phyloP scores from a whole-genome alignment of 495 filamentous ascomycete genomes.

The Apiosordaria backusii region DNA sequence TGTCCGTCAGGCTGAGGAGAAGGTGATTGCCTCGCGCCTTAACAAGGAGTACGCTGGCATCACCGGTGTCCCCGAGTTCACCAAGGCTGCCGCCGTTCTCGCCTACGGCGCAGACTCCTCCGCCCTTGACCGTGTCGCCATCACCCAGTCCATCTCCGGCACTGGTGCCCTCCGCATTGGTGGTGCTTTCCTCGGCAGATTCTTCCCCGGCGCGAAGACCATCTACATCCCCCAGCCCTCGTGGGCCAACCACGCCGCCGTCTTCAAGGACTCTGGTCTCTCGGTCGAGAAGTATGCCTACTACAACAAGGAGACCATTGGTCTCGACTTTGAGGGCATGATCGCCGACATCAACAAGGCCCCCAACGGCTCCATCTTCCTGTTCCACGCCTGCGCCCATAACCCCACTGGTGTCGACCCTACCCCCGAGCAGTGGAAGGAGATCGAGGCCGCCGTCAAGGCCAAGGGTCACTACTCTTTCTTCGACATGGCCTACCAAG shows the following conservation, averaged over 20 bases:
- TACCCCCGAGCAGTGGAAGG: conserved; percentile 85
- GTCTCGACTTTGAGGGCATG: conserved; percentile 94
- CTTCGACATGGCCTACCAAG: conserved; percentile 99
- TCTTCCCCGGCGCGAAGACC: conserved; percentile 85
- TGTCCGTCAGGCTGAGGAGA: conserved; percentile 82
- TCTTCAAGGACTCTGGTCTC: conserved; percentile 90
- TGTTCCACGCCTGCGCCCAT: conserved; percentile 96
- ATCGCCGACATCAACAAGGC: conserved; percentile 86
- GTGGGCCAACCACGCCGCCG: conserved; percentile 97
- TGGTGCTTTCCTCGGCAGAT: conserved; percentile 84
- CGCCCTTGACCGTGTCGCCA: conserved; percentile 76
- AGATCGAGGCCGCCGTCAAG: conserved; percentile 88
- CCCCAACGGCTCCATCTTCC: conserved; percentile 78
- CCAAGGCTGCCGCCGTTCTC: conserved; percentile 81
- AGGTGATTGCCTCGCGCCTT: conserved; percentile 66
- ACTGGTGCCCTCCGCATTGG: conserved; percentile 94
- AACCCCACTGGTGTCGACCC: conserved; percentile 98
- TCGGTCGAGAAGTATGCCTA: conserved; percentile 93
- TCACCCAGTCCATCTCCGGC: conserved; percentile 97
- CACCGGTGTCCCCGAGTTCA: conserved; percentile 91
- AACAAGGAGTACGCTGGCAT: conserved; percentile 99
- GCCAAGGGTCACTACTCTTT: conserved; percentile 86
- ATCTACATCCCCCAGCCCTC: conserved; percentile 94
- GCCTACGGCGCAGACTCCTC: conserved; percentile 81
- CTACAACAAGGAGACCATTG: conserved; percentile 98